These are phyloP conservation scores for Penicillium paxilli DNA, from an alignment of 495 filamentous ascomycete genomes.

Conservation along the genomic window DNA sequence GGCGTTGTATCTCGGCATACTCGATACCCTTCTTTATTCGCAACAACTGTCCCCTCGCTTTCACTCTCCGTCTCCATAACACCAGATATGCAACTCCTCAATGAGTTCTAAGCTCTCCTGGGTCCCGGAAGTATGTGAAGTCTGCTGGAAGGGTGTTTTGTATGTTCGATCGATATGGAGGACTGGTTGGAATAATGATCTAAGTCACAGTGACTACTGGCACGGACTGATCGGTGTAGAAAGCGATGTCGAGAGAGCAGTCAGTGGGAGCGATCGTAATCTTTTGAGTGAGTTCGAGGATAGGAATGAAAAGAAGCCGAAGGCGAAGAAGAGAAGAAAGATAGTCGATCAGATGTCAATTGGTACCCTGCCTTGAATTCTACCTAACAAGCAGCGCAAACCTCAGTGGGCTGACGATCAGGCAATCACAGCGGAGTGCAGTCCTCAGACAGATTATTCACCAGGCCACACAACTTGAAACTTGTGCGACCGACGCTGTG, in stretches of 20 bases:
- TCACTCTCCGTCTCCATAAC: constrained; percentile 38
- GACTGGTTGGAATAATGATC: too few species aligned
- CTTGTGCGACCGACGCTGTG: neutral
- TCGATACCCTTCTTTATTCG: constrained; percentile 16
- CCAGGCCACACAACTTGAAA: neutral
- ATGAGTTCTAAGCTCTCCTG: neutral
- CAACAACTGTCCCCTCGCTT: constrained; percentile 17
- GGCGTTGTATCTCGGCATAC: constrained; percentile 6
- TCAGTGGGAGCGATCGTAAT: too few species aligned
- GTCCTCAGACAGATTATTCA: neutral
- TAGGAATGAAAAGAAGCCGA: neutral
- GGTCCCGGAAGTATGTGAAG: too few species aligned
- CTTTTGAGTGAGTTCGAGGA: neutral
- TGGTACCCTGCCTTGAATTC: neutral
- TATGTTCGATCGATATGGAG: too few species aligned
- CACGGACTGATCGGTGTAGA: too few species aligned
- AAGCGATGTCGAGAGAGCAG: too few species aligned
- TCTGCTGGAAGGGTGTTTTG: too few species aligned
- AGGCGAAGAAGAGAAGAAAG: neutral
- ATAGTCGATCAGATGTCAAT: neutral
- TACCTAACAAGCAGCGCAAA: constrained; percentile 8
- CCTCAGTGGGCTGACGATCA: constrained; percentile 14
- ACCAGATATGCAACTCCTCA: neutral
- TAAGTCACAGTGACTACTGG: too few species aligned
- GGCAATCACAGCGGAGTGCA: constrained; percentile 16